Percentiles rank a stretch among this genome's conserved stretches.
Conservation (phyloP, 169 alveolate genomes). For the Plasmodium chabaudi region DNA sequence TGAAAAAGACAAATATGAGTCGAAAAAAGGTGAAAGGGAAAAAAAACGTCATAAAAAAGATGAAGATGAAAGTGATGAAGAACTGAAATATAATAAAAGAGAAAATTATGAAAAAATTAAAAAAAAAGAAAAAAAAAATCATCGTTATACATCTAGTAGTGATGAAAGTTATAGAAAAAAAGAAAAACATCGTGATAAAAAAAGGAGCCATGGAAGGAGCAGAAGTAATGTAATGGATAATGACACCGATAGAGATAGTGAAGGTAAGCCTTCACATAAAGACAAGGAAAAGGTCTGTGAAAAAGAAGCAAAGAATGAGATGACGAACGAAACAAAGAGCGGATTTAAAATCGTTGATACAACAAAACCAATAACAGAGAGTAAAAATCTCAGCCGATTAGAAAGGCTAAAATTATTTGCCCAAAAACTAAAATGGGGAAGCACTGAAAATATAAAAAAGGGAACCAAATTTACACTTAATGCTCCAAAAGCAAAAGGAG, state of each 20-base stretch:
- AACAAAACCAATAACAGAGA: conserved; percentile 26
- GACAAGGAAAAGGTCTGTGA: neutral
- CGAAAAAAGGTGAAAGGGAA: conserved; percentile 29
- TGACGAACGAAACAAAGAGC: neutral
- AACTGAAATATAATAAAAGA: neutral
- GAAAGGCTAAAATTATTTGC: conserved; percentile 58
- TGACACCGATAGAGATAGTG: neutral
- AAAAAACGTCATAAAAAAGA: neutral
- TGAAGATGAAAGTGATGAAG: neutral
- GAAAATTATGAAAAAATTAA: neutral
- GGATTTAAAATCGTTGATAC: neutral
- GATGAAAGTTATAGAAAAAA: neutral
- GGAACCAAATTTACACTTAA: conserved; percentile 30
- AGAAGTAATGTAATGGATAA: neutral
- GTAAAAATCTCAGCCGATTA: conserved; percentile 30
- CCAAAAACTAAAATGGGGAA: conserved; percentile 17
- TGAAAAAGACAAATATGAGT: conserved; percentile 35
- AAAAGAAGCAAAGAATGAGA: neutral
- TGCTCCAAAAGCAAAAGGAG: neutral
- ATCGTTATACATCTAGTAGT: neutral
- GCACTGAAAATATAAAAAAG: conserved; percentile 1
- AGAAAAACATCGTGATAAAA: conserved; percentile 1
- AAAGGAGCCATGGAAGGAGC: neutral
- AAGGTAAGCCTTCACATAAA: neutral
- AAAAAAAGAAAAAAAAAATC: neutral